Evolutionary conservation across 2,329 filamentous ascomycete genomes (phyloP).

Genomic region (Fusarium praegraminearum): DNA sequence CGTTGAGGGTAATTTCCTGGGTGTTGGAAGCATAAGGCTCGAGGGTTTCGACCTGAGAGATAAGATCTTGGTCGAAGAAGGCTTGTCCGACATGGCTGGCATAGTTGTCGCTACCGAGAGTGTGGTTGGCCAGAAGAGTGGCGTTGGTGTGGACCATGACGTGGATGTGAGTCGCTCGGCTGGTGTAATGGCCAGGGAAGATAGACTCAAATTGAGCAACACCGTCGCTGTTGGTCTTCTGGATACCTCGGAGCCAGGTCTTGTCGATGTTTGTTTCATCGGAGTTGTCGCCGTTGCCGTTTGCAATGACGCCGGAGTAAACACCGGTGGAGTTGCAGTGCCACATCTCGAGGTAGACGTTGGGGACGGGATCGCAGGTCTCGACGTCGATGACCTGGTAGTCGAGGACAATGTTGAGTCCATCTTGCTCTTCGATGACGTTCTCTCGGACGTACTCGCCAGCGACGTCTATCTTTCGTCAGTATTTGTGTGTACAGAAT

Average conservation of each 20-base stretch:
- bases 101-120: slow-evolving; percentile 2
- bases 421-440: slow-evolving; percentile 56
- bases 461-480: slow-evolving; percentile 42
- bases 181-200: slow-evolving; percentile 59
- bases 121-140: not conserved
- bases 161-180: slow-evolving; percentile 63
- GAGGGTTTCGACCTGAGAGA: slow-evolving; percentile 61
- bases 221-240: slow-evolving; percentile 55
- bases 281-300: slow-evolving; percentile 59
- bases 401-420: slow-evolving; percentile 57
- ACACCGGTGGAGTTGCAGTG: slow-evolving; percentile 62
- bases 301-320: slow-evolving; percentile 57
- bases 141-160: slow-evolving; percentile 39
- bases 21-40: slow-evolving; percentile 63
- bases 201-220: slow-evolving; percentile 58
- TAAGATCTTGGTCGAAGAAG: slow-evolving; percentile 64
- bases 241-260: slow-evolving; percentile 45
- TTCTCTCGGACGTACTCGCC: slow-evolving; percentile 54
- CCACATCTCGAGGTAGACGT: slow-evolving; percentile 61
- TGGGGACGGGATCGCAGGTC: slow-evolving; percentile 57
- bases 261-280: slow-evolving; percentile 51
- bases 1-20: slow-evolving; percentile 62
- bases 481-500: not conserved
- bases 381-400: slow-evolving; percentile 60
- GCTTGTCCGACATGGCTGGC: slow-evolving; percentile 7